These are phyloP conservation scores for Ilex asprella DNA, from an alignment of 257 asterid species.

Conservation along the genomic window DNA sequence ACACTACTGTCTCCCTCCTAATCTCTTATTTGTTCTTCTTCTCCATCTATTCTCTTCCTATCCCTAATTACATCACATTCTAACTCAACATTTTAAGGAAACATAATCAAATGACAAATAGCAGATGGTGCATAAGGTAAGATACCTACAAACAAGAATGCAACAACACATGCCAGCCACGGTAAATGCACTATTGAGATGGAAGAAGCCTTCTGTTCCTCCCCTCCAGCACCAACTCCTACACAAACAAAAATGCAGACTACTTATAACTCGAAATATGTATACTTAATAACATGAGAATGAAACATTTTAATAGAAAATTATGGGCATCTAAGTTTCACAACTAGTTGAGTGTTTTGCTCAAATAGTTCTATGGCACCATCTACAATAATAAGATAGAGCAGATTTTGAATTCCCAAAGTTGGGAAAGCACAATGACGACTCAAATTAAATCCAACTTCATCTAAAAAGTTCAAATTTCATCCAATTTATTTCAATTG, in stretches of 20 bases:
- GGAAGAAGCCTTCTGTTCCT: constrained; percentile 73
- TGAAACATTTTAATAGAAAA: neutral
- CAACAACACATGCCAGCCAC: constrained; percentile 74
- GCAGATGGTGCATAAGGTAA: constrained; percentile 42
- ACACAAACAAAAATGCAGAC: constrained; percentile 7
- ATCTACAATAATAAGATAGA: too few relatives aligned
- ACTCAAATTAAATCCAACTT: too few relatives aligned
- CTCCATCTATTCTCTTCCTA: too few relatives aligned
- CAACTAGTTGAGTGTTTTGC: neutral
- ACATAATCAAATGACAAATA: constrained; percentile 7
- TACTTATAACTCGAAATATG: neutral
- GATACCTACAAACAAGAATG: constrained; percentile 99
- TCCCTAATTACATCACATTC: too few relatives aligned
- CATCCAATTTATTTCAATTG: too few relatives aligned
- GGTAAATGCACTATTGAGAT: constrained; percentile 67
- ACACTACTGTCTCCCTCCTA: too few relatives aligned
- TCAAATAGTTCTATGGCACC: too few relatives aligned
- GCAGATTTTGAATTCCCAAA: too few relatives aligned
- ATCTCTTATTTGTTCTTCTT: too few relatives aligned
- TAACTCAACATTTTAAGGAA: too few relatives aligned
- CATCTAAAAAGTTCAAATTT: too few relatives aligned
- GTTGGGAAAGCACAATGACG: too few relatives aligned
- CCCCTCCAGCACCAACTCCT: constrained; percentile 99
- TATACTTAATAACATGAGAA: constrained; percentile 1
- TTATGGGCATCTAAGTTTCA: neutral